These are phyloP conservation scores for Chrysosporium keratinophilum DNA, from an alignment of 2,329 filamentous ascomycete genomes.

Conservation along the genomic window DNA sequence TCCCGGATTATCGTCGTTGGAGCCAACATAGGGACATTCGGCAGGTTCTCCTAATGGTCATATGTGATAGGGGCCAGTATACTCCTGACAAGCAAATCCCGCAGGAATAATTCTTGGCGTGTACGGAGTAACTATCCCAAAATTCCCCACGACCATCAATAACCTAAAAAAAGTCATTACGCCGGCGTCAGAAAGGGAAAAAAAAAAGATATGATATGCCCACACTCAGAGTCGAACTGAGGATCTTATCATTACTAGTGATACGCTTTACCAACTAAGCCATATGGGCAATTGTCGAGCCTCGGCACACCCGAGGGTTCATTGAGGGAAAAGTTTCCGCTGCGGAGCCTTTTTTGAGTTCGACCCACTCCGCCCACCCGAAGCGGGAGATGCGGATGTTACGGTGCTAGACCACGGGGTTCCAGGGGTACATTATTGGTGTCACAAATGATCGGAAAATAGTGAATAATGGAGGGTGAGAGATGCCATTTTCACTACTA, in stretches of 20 bases:
- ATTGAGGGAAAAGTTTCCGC: background rate
- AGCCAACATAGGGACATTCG: too few species aligned
- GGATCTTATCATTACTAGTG: conserved; percentile 32
- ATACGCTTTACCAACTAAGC: conserved; percentile 31
- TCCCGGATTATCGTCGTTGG: too few species aligned
- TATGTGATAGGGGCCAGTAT: too few species aligned
- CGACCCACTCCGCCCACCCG: background rate
- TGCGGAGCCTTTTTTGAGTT: conserved; percentile 36
- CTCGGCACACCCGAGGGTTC: background rate
- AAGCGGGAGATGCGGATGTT: background rate
- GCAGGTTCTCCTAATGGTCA: too few species aligned
- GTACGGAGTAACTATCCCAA: too few species aligned
- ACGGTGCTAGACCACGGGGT: background rate
- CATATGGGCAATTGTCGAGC: conserved; percentile 20
- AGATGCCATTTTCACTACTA: too few species aligned
- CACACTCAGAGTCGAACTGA: conserved; percentile 29
- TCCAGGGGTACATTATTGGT: too few species aligned
- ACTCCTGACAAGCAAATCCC: too few species aligned
- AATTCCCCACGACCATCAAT: too few species aligned
- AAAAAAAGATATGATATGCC: conserved; percentile 17
- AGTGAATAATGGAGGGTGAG: too few species aligned
- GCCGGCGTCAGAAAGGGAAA: background rate
- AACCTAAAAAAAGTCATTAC: too few species aligned
- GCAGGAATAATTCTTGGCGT: background rate
- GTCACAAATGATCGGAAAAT: too few species aligned